These are phyloP conservation scores for Beauveria brongniartii DNA, from an alignment of 2,329 filamentous ascomycete species.

Conservation along the genomic window DNA sequence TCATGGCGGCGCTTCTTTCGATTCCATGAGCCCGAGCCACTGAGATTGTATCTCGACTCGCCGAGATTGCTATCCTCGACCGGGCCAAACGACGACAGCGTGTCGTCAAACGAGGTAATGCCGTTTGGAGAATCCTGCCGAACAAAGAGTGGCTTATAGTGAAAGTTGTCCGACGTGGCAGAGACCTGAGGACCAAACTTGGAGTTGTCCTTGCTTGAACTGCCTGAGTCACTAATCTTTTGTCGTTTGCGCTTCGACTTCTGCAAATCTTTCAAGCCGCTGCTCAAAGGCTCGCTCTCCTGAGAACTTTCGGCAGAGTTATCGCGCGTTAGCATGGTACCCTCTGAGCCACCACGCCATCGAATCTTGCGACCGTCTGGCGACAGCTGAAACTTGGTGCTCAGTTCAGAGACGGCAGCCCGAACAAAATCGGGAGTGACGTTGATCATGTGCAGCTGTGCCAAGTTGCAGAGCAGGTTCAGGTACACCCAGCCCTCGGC, in stretches of 20 bases:
- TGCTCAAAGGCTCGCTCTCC: conserved; percentile 34
- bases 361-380: conserved; percentile 69
- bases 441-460: conserved; percentile 77
- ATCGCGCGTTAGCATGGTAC: conserved; percentile 59
- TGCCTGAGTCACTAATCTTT: conserved; percentile 32
- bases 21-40: conserved; percentile 39
- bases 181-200: conserved; percentile 32
- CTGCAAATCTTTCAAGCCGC: conserved; percentile 38
- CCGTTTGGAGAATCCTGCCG: conserved; percentile 40
- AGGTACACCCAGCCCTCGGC: conserved; percentile 74
- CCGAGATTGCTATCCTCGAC: conserved; percentile 41
- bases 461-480: conserved; percentile 72
- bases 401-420: conserved; percentile 60
- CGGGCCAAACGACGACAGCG: conserved; percentile 38
- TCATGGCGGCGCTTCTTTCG: conserved; percentile 50
- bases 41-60: conserved; percentile 38
- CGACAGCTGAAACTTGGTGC: conserved; percentile 69
- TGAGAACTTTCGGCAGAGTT: conserved; percentile 43
- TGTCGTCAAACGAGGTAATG: conserved; percentile 40
- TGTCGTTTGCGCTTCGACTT: conserved; percentile 37
- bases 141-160: conserved; percentile 57
- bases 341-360: conserved; percentile 63
- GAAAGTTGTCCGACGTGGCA: conserved; percentile 41
- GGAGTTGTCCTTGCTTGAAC: conserved; percentile 29
- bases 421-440: conserved; percentile 73